Evolutionary conservation across 2,329 filamentous ascomycete genomes (phyloP), one percentile per base, ranked within the genome.

Genomic region (Cercospora sp.): DNA sequence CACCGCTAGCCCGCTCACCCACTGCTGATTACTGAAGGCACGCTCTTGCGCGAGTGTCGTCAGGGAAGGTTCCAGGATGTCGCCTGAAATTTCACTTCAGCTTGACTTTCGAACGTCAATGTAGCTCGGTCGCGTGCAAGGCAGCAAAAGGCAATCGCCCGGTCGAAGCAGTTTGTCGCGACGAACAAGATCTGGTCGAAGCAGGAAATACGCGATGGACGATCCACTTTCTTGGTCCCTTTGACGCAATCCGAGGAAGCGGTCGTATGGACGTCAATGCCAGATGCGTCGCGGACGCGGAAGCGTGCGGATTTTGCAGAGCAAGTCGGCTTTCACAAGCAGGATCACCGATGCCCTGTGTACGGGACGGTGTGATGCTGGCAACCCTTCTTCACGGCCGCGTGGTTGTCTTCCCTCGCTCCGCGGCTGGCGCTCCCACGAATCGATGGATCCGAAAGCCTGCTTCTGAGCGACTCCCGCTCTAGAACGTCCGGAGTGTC

Each of bases 401-500:
- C 36, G 36, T 61, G 59, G 59, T 42, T 48, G 59, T n/a, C 36
- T 30, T 45, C 59, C 59, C 59, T 16, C 36, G 33, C 59, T 48
- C 33, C 59, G 33, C 33, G 59, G 33, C 31, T 28, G 31, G 53
- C 36, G 59, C 36, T 13, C 31, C 33, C 59, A 30, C 59, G 59
- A 61, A 39, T 28, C 20, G 36, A 26, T 12, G 31, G 51, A 57
- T 57, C 59, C 36, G n/a, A 39, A 26, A 61, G 59, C 59, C 59
- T 61, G 59, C 31, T 61, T 36, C 20, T 58, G 31, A 18, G 31
- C 63, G 63, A 23, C 16, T 30, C 30, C 45, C 61, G 63, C 30
- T 64, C 63, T 59, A 64, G 63, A 59, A 55, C 61, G 26, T 55
- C 33, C 45, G 42, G 48, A 60, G 20, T 60, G 59, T 45, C 36